Evolutionary conservation across 2,329 filamentous ascomycete species (phyloP).

Genomic region (Huntiella decipiens): DNA sequence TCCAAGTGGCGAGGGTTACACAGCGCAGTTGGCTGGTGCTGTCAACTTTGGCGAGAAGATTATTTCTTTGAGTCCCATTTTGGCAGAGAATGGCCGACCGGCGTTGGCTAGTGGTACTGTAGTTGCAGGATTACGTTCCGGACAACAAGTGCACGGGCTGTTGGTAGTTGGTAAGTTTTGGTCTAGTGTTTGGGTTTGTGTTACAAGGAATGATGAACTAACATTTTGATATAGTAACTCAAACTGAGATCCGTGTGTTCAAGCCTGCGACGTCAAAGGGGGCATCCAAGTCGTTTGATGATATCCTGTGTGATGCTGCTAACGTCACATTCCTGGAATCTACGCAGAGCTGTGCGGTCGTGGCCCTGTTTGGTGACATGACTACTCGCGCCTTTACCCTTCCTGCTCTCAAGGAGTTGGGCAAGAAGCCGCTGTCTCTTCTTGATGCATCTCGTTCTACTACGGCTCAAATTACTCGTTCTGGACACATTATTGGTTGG

Average conservation of each 20-base stretch:
- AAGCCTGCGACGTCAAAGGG: slow-evolving; percentile 70
- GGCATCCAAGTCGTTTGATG: slow-evolving; percentile 79
- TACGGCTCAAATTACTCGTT: slow-evolving; percentile 51
- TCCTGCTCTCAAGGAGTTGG: slow-evolving; percentile 75
- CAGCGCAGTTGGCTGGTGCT: slow-evolving; percentile 51
- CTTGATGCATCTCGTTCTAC: slow-evolving; percentile 56
- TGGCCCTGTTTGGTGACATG: slow-evolving; percentile 72
- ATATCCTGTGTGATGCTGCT: slow-evolving; percentile 64
- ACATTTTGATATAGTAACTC: slow-evolving; percentile 26
- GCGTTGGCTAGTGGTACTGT: slow-evolving; percentile 57
- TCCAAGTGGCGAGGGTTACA: slow-evolving; percentile 54
- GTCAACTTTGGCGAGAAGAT: slow-evolving; percentile 48
- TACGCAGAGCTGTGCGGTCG: slow-evolving; percentile 51
- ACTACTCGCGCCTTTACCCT: slow-evolving; percentile 64
- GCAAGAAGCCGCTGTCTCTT: slow-evolving; percentile 43
- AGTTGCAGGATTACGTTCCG: slow-evolving; percentile 59
- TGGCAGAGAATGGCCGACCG: slow-evolving; percentile 55
- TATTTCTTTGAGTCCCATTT: slow-evolving; percentile 60
- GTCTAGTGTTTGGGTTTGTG: neutral
- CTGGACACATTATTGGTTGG: slow-evolving; percentile 76
- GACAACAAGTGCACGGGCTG: slow-evolving; percentile 58
- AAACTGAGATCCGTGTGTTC: slow-evolving; percentile 71
- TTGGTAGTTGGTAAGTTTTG: slow-evolving; percentile 47
- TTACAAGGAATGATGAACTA: neutral
- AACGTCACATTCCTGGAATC: slow-evolving; percentile 55